Conservation (phyloP, 1,284 basidiomycete genomes). For the Pterula multifida region DNA sequence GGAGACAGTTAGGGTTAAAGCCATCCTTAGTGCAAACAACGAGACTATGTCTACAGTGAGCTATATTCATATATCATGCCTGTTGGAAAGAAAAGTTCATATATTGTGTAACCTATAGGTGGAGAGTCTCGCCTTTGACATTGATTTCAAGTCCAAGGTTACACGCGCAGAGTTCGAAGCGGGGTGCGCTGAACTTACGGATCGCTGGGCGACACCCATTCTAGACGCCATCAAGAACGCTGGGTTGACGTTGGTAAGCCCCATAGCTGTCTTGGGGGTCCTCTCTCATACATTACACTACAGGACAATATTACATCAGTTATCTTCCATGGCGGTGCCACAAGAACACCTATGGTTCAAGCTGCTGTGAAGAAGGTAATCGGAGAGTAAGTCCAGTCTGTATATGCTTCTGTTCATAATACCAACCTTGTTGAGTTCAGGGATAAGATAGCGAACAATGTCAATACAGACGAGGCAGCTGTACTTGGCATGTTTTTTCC, state of each 20-base stretch:
- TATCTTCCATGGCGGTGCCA: conserved; percentile 83
- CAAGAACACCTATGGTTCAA: conserved; percentile 89
- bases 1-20: conserved; percentile 87
- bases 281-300: conserved; percentile 5
- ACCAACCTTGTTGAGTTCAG: conserved; percentile 20
- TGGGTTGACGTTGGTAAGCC: conserved; percentile 48
- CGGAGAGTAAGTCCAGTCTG: conserved; percentile 52
- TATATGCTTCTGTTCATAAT: neutral
- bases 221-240: conserved; percentile 64
- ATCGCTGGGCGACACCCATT: conserved; percentile 64
- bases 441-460: conserved; percentile 81
- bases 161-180: conserved; percentile 72
- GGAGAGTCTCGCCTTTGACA: conserved; percentile 82
- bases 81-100: conserved; percentile 7
- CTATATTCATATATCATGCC: conserved; percentile 8
- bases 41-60: conserved; percentile 65
- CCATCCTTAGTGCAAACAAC: conserved; percentile 86
- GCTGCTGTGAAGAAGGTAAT: conserved; percentile 65
- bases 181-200: conserved; percentile 49
- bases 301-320: conserved; percentile 77
- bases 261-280: conserved; percentile 2
- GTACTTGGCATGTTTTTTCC: conserved; percentile 53
- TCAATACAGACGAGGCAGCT: conserved; percentile 95
- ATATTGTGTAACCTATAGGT: conserved; percentile 37
- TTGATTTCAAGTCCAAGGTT: conserved; percentile 80